Base-by-base conservation (phyloP, 2,329 filamentous ascomycete genomes). In the Endocalyx cinctus region DNA sequence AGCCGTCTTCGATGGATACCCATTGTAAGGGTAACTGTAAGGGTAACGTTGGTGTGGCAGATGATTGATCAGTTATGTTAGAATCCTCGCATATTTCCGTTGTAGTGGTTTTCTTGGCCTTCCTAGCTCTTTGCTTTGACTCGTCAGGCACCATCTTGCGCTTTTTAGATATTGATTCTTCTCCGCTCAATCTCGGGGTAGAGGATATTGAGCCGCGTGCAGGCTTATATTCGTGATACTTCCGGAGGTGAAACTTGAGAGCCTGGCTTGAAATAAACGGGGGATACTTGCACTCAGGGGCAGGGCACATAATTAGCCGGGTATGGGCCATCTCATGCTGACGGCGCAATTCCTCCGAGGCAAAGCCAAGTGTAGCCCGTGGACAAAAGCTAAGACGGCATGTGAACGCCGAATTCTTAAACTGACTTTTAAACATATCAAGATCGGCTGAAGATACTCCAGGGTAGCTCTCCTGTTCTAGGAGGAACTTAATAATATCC, bases 361-460 rank as follows among this genome's bases (percentile, higher is more conserved):
- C 8, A 25, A 34, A 34, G n/a, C 33, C 33, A 29, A 28, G 20
- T 8, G 33, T 25, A 10, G 33, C 33, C 7, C 33, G 33, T 17
- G 33, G 33, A 11, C 33, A 34, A 7, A 25, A 34, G 10, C 33
- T 16, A 7, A 34, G 33, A n/a, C 33, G 33, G 18, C 33, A 34
- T 5, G 33, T 34, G 17, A 34, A 34, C 11, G 33, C 33, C 5
- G 33, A 34, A 5, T 17, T 28, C 14, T 27, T 28, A 12, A 34
- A 34, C 18, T 34, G 33, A 20, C 27, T 29, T 34, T 34, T 34
- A 20, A 25, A 34, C 6, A 25, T 15, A 5, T 28, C 26, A 10
- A 34, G 18, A 4, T 34, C 33, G 3, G 26, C 10, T 12, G 26
- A 22, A 17, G 33, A 23, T 2, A 29, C 27, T 4, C 33, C 26